Base-by-base conservation (phyloP, 371 early-diverging fungal genomes). In the Cokeromyces recurvatus region DNA sequence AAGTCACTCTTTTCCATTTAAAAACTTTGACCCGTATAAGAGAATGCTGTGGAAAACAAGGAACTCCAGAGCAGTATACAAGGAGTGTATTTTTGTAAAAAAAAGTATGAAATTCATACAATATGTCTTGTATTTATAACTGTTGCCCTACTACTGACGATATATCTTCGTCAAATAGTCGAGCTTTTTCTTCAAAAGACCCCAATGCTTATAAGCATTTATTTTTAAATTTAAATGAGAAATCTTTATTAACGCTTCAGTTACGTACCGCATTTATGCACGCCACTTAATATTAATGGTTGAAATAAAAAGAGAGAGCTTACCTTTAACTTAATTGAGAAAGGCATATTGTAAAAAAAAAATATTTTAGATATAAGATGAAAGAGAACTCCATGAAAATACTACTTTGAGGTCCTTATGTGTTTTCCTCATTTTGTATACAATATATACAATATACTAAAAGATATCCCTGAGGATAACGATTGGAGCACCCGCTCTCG, bases 151-250 rank as follows among this genome's bases (percentile, higher is more conserved):
- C 19, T 20, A 38, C 20, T 38, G 38, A 19, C 38, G 20, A 38
- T 38, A 38, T 38, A 11, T 20, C 38, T 38, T 38, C 38, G 15
- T 38, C 38, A 17, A 27, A 27, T 27, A 27, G 11, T 27, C 11
- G 45, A 15, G 21, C 14, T 37, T 22, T 38, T 44, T 27, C 23
- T 32, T 37, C 38, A 25, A 52, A 45, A 52, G 9, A 45, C 39
- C 40, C 32, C 14, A 40, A 40, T 37, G 40, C 32, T 38, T 39
- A 39, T 16, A 52, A 52, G 16, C 40, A 34, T 31, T 7, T 7
- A 11, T 11, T 27, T 38, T 19, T 38, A 19, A 17, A 4, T 19
- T 38, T 38, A 19, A 38, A 38, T 19, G 16, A 20, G 20, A 38
- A 38, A 38, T 6, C 38, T 38, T 20, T 38, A 38, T 38, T 38